Percentiles rank a stretch among this genome's conserved stretches.
Evolutionary conservation across 148 eudicot species (phyloP).

Genomic region (Silene conica): DNA sequence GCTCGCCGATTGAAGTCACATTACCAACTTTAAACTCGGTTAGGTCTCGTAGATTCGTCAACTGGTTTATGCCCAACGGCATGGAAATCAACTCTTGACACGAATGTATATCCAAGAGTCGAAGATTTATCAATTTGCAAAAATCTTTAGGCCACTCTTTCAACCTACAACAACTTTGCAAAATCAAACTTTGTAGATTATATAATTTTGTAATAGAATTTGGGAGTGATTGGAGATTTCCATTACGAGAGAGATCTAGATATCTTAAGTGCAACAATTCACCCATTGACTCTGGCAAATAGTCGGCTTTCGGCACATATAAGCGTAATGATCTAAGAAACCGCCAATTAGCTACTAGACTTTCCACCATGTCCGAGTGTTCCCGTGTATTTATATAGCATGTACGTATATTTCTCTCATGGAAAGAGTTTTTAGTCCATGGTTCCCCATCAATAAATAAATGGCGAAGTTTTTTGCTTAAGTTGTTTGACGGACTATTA

Average conservation of each 20-base stretch:
- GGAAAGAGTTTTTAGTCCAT: neutral
- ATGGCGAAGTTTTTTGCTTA: neutral
- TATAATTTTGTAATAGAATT: slow-evolving; percentile 16
- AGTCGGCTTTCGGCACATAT: neutral
- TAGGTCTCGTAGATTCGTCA: slow-evolving; percentile 4
- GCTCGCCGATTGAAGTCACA: neutral
- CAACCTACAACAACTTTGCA: neutral
- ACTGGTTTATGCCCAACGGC: slow-evolving; percentile 19
- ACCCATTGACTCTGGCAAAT: slow-evolving; percentile 14
- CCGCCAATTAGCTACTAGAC: neutral
- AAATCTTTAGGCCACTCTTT: slow-evolving; percentile 20
- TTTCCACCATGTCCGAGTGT: neutral
- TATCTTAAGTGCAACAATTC: slow-evolving; percentile 24
- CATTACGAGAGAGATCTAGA: slow-evolving; percentile 12
- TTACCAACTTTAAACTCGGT: neutral
- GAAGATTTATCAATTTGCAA: slow-evolving; percentile 16
- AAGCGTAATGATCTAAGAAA: slow-evolving; percentile 19
- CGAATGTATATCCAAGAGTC: neutral
- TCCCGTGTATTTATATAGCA: too few species aligned
- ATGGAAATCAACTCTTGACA: neutral
- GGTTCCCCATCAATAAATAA: neutral
- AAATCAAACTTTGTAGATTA: slow-evolving; percentile 20
- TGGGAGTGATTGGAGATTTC: neutral
- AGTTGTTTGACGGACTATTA: neutral
- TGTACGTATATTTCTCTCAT: neutral